Evolutionary conservation across 768 basidiomycete genomes (phyloP), one percentile per base, ranked within the genome.

Genomic region (Asterophora parasitica): DNA sequence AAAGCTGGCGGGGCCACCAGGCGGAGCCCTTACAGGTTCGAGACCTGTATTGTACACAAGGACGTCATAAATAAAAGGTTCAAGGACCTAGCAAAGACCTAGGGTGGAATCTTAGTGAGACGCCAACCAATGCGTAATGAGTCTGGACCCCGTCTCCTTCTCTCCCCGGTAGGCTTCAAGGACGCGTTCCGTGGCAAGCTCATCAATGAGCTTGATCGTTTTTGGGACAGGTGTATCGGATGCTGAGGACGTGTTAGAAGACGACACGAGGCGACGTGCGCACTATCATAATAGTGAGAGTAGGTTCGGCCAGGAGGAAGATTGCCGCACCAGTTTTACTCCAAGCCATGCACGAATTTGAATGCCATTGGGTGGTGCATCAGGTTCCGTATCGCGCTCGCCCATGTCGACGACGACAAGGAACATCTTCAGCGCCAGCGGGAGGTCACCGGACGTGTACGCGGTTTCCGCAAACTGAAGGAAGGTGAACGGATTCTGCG

Each of bases 381-480:
- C 69, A 26, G 56, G 50, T 6, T 68, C 61, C 15, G 65, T 72
- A 48, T 80, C 82, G 4, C 68, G 69, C 31, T 84, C 83, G 3
- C 74, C 75, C 86, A 92, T 92, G 57, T 94, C 91, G 9, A 88
- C 72, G 0, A 81, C 83, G 26, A 83, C 71, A 6, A 93, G 77
- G 70, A 82, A 92, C 71, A 81, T 82, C 64, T 88, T 88, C 44
- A 91, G 70, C 2, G 92, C 82, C 7, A 92, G 71, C 0, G 85
- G 77, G 16, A 89, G 59, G 61, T 93, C 90, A 1, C 76, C 79
- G 0, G 81, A 74, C 0, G 89, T 88, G 60, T 88, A 92, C 0
- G 89, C 90, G 7, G 87, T 92, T 65, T 96, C 92, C 0, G 91
- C 92, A 41, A 82, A 84, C 54, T 85, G 85, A n/a, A 93, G 75